These are phyloP conservation scores for Phaseolus lunatus DNA, from an alignment of 306 rosid species.

Conservation along the genomic window DNA sequence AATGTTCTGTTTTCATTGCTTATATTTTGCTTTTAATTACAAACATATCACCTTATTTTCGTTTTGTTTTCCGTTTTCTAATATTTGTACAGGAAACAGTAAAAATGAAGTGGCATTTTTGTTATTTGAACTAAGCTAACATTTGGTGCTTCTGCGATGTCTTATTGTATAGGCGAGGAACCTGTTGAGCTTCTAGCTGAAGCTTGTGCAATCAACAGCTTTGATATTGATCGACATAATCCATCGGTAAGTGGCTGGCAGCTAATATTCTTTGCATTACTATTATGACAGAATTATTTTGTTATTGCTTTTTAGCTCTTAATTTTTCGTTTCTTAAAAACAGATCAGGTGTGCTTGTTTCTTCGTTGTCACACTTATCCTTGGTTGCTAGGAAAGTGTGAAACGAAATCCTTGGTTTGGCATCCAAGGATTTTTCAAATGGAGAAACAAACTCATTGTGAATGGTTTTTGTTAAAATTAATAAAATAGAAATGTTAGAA, in stretches of 20 bases:
- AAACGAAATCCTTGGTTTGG: too few species aligned
- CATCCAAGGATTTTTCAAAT: neutral
- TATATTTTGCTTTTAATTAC: neutral
- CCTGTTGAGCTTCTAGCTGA: conserved; percentile 83
- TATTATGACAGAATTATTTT: neutral
- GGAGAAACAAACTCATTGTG: neutral
- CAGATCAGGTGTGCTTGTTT: neutral
- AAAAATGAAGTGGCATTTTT: neutral
- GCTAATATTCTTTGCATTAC: conserved; percentile 19
- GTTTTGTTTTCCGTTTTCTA: neutral
- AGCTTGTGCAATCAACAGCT: conserved; percentile 94
- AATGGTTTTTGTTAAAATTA: neutral
- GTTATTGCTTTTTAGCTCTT: neutral
- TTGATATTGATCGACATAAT: conserved; percentile 81
- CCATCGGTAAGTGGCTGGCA: conserved; percentile 72
- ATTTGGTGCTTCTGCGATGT: conserved; percentile 7
- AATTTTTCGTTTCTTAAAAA: neutral
- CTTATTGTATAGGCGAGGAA: conserved; percentile 65
- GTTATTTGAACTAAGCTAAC: neutral
- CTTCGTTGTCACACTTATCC: neutral
- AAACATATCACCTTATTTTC: neutral
- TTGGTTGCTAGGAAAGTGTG: neutral
- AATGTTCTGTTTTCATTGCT: neutral
- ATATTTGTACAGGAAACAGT: neutral
- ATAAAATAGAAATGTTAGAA: neutral